Conservation (phyloP, 306 rosid species). For the Malus domestica region DNA sequence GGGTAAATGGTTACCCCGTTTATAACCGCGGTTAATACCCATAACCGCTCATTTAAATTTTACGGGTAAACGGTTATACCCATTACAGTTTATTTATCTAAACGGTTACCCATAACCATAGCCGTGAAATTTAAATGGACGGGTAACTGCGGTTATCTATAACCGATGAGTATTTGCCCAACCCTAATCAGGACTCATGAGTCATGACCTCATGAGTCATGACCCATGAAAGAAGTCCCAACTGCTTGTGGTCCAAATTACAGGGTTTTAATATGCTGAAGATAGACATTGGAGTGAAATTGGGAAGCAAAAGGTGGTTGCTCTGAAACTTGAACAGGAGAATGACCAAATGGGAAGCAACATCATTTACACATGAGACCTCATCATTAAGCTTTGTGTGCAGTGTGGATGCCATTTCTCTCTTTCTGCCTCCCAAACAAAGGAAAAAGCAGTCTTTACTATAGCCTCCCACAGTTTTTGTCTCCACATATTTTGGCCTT, state of each 20-base stretch:
- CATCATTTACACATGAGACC: constrained; percentile 24
- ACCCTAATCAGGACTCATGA: too few relatives aligned
- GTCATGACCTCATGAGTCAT: too few relatives aligned
- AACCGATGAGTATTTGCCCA: too few relatives aligned
- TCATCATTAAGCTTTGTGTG: constrained; percentile 35
- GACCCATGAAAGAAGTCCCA: background rate
- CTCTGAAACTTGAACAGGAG: constrained; percentile 25
- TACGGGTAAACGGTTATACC: too few relatives aligned
- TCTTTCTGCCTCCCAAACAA: constrained; percentile 2
- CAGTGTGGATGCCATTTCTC: constrained; percentile 14
- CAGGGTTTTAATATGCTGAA: background rate
- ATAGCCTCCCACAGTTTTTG: background rate
- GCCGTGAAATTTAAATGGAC: too few relatives aligned
- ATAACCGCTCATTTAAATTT: too few relatives aligned
- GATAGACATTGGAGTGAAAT: background rate
- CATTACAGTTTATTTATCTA: too few relatives aligned
- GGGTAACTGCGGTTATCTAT: too few relatives aligned
- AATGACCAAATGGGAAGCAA: constrained; percentile 33
- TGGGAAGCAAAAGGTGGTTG: constrained; percentile 7
- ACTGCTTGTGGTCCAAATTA: background rate
- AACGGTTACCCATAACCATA: too few relatives aligned
- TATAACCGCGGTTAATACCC: too few relatives aligned
- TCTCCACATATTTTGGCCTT: constrained; percentile 5
- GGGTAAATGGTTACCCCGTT: too few relatives aligned
- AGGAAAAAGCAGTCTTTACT: constrained; percentile 1